Evolutionary conservation across 2,329 filamentous ascomycete genomes (phyloP), one percentile per base, ranked within the genome.

Genomic region (Phyllosticta citriasiana): DNA sequence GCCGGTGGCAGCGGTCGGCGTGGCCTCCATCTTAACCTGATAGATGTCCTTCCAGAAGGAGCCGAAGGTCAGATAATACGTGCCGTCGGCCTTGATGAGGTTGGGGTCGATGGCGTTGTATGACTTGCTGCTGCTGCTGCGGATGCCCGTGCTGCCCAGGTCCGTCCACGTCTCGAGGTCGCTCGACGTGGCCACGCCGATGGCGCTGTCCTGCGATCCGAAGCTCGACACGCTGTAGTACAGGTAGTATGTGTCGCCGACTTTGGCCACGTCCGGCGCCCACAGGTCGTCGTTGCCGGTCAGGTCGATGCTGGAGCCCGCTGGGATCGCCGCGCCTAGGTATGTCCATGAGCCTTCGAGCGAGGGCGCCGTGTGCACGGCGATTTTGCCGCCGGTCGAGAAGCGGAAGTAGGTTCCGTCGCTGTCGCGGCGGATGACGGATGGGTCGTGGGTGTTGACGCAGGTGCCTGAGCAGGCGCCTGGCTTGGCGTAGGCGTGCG

Each of bases 11-110:
- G 68, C 65, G 47, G 68, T 71, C 4, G 74, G 74, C 1, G 69
- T 70, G 60, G 68, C 68, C 53, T 55, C 56, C 70, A 88, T 79
- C 40, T 75, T 68, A 1, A 83, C 82, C 67, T 84, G 82, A 73
- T 83, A 87, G 62, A 89, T 78, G 67, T 85, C 81, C 6, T 74
- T 71, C 85, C 85, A 90, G 78, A 88, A 89, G 12, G 83, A 87
- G 25, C 86, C 87, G 64, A 88, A 89, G 63, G 78, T 83, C 69
- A 84, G 73, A 59, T 79, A 76, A 60, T 79, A 80, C 16, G 76
- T 75, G 57, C 79, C 69, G 2, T 71, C 72, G 26, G 70, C 73
- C 57, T 66, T 67, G 64, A 82, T 74, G 19, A 78, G 67, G 50
- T 75, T 73, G n/a, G 71, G 67, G 57, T 79, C 88, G 66, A 90